Evolutionary conservation across 768 basidiomycete genomes (phyloP).

Genomic region (Leccinum arenicola): DNA sequence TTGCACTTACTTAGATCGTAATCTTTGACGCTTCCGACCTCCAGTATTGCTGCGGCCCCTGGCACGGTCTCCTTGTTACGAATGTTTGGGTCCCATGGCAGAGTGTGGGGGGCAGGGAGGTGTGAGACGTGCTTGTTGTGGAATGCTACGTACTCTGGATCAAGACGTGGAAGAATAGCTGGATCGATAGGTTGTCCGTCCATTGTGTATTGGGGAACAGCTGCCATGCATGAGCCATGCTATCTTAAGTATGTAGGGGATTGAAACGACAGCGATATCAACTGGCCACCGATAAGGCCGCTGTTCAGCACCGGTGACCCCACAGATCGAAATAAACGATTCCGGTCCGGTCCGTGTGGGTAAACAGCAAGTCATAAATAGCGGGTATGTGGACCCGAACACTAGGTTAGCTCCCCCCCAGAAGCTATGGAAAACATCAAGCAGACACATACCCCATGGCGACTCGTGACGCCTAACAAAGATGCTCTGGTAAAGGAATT

Average conservation of each 20-base stretch:
- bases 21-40: slow-evolving; percentile 55
- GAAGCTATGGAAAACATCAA: slow-evolving; percentile 23
- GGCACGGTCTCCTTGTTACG: slow-evolving; percentile 53
- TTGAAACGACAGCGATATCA: background rate
- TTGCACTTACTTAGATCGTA: slow-evolving; percentile 49
- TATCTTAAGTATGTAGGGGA: slow-evolving; percentile 14
- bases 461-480: slow-evolving; percentile 44
- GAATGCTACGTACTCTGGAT: slow-evolving; percentile 65
- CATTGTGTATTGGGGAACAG: slow-evolving; percentile 15
- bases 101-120: slow-evolving; percentile 48
- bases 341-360: slow-evolving; percentile 6
- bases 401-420: background rate
- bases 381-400: background rate
- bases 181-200: slow-evolving; percentile 55
- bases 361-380: slow-evolving; percentile 4
- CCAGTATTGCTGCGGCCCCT: slow-evolving; percentile 53
- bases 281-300: background rate
- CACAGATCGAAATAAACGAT: slow-evolving; percentile 1
- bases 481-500: slow-evolving; percentile 51
- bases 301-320: background rate
- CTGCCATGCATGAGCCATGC: background rate
- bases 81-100: slow-evolving; percentile 60
- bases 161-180: slow-evolving; percentile 52
- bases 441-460: slow-evolving; percentile 49
- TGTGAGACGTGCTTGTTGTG: slow-evolving; percentile 50